Conservation (phyloP, 2,329 filamentous ascomycete genomes). For the Penicillium digitatum region DNA sequence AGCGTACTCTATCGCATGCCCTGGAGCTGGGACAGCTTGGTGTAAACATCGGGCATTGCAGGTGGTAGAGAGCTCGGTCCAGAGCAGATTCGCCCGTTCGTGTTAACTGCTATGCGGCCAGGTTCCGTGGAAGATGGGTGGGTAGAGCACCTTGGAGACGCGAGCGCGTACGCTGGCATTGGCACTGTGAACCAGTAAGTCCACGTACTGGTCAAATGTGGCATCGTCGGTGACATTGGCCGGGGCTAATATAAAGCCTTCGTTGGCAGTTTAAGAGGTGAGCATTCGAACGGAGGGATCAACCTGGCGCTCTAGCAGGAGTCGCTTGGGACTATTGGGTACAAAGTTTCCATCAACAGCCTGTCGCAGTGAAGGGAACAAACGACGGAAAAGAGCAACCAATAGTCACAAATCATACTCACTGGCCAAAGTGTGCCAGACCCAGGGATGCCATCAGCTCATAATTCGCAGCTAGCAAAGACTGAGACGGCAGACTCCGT, state of each 20-base stretch:
- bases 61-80: not conserved
- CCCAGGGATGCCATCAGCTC: not conserved
- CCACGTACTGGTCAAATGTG: not conserved
- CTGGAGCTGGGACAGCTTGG: not conserved
- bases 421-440: not conserved
- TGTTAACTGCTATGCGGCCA: not conserved
- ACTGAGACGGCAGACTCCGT: not conserved
- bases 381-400: not conserved
- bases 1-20: not conserved
- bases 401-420: not conserved
- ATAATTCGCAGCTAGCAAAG: not conserved
- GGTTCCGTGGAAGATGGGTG: not conserved
- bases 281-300: not conserved
- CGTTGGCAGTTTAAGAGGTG: not conserved
- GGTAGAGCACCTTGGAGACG: not conserved
- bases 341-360: not conserved
- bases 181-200: not conserved
- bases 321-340: not conserved
- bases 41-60: not conserved
- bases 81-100: not conserved
- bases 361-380: not conserved
- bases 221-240: not conserved
- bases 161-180: not conserved
- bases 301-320: not conserved
- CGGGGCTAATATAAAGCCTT: not conserved